phyloP scores from a whole-genome alignment of 352 stramenopile genomes.

The Pythium plurisporium region DNA sequence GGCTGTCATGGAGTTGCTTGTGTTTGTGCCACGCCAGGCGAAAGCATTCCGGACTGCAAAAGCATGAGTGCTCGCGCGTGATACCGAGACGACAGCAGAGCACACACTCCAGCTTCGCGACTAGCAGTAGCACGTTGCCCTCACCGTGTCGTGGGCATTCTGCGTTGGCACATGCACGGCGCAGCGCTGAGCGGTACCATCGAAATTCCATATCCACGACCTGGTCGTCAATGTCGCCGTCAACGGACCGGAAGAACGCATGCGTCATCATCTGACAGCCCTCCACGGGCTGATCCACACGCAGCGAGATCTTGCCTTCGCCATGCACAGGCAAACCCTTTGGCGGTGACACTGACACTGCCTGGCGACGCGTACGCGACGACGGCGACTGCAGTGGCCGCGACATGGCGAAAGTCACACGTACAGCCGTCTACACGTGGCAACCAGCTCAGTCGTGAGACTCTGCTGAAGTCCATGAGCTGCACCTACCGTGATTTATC shows the following conservation, averaged over 20 bases:
- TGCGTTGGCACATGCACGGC: conserved; percentile 32
- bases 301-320: conserved; percentile 39
- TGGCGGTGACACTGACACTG: conserved; percentile 22
- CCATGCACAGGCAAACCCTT: conserved; percentile 36
- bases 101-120: conserved; percentile 45
- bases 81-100: conserved; percentile 35
- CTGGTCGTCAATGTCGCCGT: conserved; percentile 34
- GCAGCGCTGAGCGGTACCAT: conserved; percentile 35
- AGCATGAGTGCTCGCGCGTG: conserved; percentile 34
- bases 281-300: conserved; percentile 47
- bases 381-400: conserved; percentile 14
- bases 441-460: too few species aligned
- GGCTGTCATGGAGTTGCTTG: conserved; percentile 34
- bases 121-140: conserved; percentile 36
- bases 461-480: too few species aligned
- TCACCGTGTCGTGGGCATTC: conserved; percentile 37
- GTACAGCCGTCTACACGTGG: too few species aligned
- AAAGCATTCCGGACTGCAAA: conserved; percentile 42
- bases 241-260: conserved; percentile 40
- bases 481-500: too few species aligned
- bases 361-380: conserved; percentile 20
- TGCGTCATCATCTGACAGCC: conserved; percentile 37
- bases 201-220: conserved; percentile 37
- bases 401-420: too few species aligned
- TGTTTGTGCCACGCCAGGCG: conserved; percentile 38